Percentiles rank a stretch among this genome's conserved stretches.
Evolutionary conservation across 768 basidiomycete genomes (phyloP).

Genomic region (Gloeophyllum trabeum): DNA sequence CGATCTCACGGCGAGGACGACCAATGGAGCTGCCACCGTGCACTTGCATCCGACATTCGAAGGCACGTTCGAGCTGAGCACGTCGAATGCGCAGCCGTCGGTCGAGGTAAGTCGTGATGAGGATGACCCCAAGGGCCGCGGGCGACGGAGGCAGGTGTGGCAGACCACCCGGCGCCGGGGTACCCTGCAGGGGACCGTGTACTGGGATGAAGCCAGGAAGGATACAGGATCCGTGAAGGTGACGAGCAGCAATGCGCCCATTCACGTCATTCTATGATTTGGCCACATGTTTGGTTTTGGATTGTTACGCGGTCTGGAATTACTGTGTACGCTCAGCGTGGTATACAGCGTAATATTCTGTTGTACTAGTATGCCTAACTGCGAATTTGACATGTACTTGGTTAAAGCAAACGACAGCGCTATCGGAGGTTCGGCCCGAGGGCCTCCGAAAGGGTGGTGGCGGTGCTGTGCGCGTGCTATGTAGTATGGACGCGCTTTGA

Average conservation of each 20-base stretch:
- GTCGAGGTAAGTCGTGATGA: constrained; percentile 2
- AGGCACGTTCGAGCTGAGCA: constrained; percentile 20
- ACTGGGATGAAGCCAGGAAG: background rate
- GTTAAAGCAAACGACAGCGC: too few species aligned
- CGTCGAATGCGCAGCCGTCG: constrained; percentile 7
- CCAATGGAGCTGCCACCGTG: constrained; percentile 24
- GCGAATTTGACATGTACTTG: too few species aligned
- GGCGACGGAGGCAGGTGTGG: constrained; percentile 4
- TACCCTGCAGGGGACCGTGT: background rate
- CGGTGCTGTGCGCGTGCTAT: too few species aligned
- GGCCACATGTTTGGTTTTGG: too few species aligned
- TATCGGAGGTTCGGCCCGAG: too few species aligned
- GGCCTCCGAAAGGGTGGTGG: too few species aligned
- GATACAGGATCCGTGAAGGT: background rate
- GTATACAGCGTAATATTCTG: too few species aligned
- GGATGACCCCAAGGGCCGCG: constrained; percentile 11
- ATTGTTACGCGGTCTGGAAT: too few species aligned
- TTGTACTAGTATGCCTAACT: too few species aligned
- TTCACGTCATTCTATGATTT: background rate
- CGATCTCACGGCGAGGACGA: constrained; percentile 15
- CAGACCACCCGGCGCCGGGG: background rate
- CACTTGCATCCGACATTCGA: constrained; percentile 24
- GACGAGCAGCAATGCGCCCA: background rate
- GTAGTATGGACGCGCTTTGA: too few species aligned
- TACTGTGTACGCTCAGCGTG: too few species aligned